Conservation (phyloP, 495 filamentous ascomycete genomes). For the Cairneyella variabilis region DNA sequence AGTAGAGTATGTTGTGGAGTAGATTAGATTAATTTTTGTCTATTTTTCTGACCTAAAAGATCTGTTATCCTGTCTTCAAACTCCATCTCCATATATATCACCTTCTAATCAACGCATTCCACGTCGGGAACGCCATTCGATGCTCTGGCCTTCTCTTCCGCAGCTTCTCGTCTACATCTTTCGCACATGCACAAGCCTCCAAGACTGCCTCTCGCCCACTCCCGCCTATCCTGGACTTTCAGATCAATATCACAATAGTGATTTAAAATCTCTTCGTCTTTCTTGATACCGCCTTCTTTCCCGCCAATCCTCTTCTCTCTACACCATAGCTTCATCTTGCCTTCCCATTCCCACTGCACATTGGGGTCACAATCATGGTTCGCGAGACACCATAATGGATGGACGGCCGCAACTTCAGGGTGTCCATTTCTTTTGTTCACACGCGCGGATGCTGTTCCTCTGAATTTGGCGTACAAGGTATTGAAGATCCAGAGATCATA, state of each 20-base stretch:
- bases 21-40: too few species aligned
- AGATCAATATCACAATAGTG: constrained; percentile 92
- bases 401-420: constrained; percentile 71
- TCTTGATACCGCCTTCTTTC: constrained; percentile 52
- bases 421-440: constrained; percentile 64
- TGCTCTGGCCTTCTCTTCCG: constrained; percentile 14
- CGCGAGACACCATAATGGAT: constrained; percentile 58
- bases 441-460: constrained; percentile 83
- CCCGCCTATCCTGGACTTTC: constrained; percentile 71
- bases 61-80: too few species aligned
- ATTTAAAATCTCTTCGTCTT: constrained; percentile 80
- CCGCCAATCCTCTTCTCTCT: constrained; percentile 36
- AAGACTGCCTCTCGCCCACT: constrained; percentile 82
- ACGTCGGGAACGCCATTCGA: too few species aligned
- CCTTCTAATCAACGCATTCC: too few species aligned
- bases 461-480: constrained; percentile 88
- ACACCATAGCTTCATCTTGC: constrained; percentile 67
- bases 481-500: constrained; percentile 94
- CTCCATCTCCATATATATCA: too few species aligned
- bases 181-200: constrained; percentile 82
- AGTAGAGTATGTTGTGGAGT: too few species aligned
- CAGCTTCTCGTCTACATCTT: constrained; percentile 59
- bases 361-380: constrained; percentile 96
- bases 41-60: too few species aligned
- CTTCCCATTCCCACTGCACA: constrained; percentile 90